phyloP scores from a whole-genome alignment of 257 asterid genomes.

The Przewalskia tangutica region DNA sequence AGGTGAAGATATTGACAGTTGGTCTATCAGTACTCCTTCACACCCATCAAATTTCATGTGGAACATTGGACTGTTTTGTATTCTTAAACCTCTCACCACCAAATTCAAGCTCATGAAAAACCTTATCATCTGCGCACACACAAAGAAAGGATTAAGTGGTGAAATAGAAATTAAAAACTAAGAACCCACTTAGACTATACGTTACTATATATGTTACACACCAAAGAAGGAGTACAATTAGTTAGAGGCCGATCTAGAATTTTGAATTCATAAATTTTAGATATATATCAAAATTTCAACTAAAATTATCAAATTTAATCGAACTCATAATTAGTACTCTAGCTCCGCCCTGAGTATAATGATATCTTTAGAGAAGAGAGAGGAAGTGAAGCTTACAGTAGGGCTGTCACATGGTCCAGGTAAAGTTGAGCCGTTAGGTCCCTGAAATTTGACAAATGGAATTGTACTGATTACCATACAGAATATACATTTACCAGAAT shows the following conservation, averaged over 20 bases:
- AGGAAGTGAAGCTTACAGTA: slow-evolving; percentile 30
- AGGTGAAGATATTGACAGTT: slow-evolving; percentile 70
- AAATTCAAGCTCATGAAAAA: slow-evolving; percentile 89
- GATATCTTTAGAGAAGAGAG: not conserved
- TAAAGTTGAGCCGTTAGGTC: slow-evolving; percentile 85
- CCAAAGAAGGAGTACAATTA: too few relatives aligned
- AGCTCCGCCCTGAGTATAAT: too few relatives aligned
- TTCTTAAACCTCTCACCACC: slow-evolving; percentile 51
- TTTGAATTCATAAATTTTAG: too few relatives aligned
- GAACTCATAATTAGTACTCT: too few relatives aligned
- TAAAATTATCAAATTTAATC: too few relatives aligned
- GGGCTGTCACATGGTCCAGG: slow-evolving; percentile 98
- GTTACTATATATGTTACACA: too few relatives aligned
- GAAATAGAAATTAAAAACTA: too few relatives aligned
- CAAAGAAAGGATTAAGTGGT: not conserved
- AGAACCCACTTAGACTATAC: too few relatives aligned
- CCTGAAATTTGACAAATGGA: slow-evolving; percentile 29
- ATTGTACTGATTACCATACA: not conserved
- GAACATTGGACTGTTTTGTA: slow-evolving; percentile 82
- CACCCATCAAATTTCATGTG: slow-evolving; percentile 92
- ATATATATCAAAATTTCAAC: too few relatives aligned
- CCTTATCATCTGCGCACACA: slow-evolving; percentile 47
- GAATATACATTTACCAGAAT: not conserved
- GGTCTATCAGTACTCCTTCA: slow-evolving; percentile 54
- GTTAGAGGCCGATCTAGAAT: too few relatives aligned